Base-by-base conservation (phyloP, 2,329 filamentous ascomycete species). In the Sporothrix dimorphospora region DNA sequence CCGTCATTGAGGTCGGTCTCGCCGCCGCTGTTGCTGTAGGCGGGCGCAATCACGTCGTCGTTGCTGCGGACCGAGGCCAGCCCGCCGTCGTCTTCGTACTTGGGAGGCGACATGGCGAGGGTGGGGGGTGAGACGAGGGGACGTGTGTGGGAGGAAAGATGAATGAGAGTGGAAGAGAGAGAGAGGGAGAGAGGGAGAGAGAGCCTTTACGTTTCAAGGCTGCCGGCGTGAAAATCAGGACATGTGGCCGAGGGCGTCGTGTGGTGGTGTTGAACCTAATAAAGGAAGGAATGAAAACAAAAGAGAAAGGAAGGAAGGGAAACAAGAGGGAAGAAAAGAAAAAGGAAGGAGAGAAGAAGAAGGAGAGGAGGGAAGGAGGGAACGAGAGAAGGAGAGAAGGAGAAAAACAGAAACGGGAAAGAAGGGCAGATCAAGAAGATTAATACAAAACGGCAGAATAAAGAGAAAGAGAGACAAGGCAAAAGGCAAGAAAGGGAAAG, bases 401-500 rank as follows among this genome's bases (percentile, higher is more conserved):
- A 21, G 21, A 30, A 27, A 63, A 70, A 38, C 24, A n/a, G 12
- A 67, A 67, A 53, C 21, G 21, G 53, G 38, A 70, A 38, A 47
- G 53, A 70, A 30, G 65, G 8, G 57, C 34, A 63, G 57, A 63
- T 63, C 57, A 14, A 57, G 53, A 63, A 63, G 34, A 63, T 63
- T 63, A 63, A 63, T 63, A 63, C 57, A 34, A 40, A 21, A 7
- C 19, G 34, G 21, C 34, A 34, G 57, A 42, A 61, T 8, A 53
- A 53, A 27, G 7, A 53, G 53, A 14, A 24, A 12, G 27, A 63
- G 57, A 42, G 57, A 53, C 49, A 53, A 4, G 21, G 49, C 49
- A 14, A 40, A 21, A 11, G 57, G 34, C 21, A 27, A 66, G 40
- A 49, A 11, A 66, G 61, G 42, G 42, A 16, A 66, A 49, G 61